Evolutionary conservation across 805 yeast genomes (phyloP), one percentile per base, ranked within the genome.

Genomic region (Yarrowia sp.): DNA sequence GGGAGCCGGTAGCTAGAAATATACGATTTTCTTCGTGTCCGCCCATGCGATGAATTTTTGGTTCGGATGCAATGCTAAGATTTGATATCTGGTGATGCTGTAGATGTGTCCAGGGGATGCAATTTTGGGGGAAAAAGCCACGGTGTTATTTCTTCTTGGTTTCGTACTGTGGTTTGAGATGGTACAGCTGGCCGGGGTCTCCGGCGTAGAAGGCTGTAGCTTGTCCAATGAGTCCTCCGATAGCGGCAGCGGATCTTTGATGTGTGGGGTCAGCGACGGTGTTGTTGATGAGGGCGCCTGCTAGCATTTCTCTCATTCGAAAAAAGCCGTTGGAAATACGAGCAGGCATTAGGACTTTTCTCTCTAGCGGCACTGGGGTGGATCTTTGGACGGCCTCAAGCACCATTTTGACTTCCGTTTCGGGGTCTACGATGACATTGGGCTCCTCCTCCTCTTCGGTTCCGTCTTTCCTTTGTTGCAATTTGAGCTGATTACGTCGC

Each of bases 401-500:
- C 3, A 95, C 98, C 68, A 88, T 89, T 56, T 89, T 91, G 1
- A 97, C 90, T 71, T 95, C 99, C 72, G 92, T 96, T 72, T 92
- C 97, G 8, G 96, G 93, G 68, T 89, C 91, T 35, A 88, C 77
- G 3, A 85, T 83, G 24, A 56, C 66, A 14, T 68, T 41, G 4
- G 72, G 72, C 22, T 67, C 73, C 14, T 71, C 71, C 22, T 73
- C 72, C 52, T 72, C 75, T 41, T 59, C 67, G 56, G 72, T 72
- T 54, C 75, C 78, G 51, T 70, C 73, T 9, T 75, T 74, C 40
- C 74, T 71, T 54, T 77, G 76, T 46, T 77, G 74, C 19, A 68
- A 75, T 73, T 90, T 92, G 38, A 96, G 93, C 75, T 95, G 98
- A 73, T 93, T 93, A 70, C 90, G 85, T 70, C 92, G 86, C 77